Evolutionary conservation across 805 yeast genomes (phyloP).

Genomic region (Teunomyces funiuensis): DNA sequence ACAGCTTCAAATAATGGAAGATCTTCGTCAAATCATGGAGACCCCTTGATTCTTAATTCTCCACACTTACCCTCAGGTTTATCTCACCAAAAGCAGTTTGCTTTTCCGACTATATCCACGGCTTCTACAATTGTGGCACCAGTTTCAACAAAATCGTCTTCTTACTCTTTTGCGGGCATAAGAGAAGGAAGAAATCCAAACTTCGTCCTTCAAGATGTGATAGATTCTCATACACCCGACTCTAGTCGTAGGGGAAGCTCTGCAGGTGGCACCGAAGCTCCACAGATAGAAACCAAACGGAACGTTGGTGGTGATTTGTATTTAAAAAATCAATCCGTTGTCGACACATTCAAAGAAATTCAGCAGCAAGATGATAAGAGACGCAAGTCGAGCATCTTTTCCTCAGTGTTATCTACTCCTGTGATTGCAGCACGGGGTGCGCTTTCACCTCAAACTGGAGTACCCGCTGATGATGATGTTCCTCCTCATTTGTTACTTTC

Average conservation of each 20-base stretch:
- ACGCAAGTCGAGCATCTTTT: conserved; percentile 30
- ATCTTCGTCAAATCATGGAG: background rate
- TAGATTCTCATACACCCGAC: conserved; percentile 27
- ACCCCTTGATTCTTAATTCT: conserved; percentile 3
- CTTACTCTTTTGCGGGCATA: conserved; percentile 23
- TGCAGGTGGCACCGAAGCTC: conserved; percentile 32
- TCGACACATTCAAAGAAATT: conserved; percentile 44
- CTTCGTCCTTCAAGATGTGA: conserved; percentile 33
- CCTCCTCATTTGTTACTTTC: background rate
- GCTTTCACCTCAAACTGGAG: conserved; percentile 10
- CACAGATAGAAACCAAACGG: conserved; percentile 45
- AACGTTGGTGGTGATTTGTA: conserved; percentile 47
- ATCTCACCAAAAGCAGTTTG: conserved; percentile 13
- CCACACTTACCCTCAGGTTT: conserved; percentile 20
- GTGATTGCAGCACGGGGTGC: conserved; percentile 18
- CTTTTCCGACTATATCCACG: conserved; percentile 6
- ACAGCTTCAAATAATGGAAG: background rate
- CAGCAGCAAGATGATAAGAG: conserved; percentile 42
- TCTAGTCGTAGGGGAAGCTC: conserved; percentile 20
- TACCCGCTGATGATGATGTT: conserved; percentile 1
- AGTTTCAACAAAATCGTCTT: conserved; percentile 13
- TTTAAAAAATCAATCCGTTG: conserved; percentile 40
- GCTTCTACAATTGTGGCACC: conserved; percentile 1
- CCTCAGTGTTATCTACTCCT: conserved; percentile 15
- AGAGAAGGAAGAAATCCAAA: conserved; percentile 28